Evolutionary conservation across 2,329 filamentous ascomycete species (phyloP), one percentile per base, ranked within the genome.

Genomic region (Coniochaeta sp.): DNA sequence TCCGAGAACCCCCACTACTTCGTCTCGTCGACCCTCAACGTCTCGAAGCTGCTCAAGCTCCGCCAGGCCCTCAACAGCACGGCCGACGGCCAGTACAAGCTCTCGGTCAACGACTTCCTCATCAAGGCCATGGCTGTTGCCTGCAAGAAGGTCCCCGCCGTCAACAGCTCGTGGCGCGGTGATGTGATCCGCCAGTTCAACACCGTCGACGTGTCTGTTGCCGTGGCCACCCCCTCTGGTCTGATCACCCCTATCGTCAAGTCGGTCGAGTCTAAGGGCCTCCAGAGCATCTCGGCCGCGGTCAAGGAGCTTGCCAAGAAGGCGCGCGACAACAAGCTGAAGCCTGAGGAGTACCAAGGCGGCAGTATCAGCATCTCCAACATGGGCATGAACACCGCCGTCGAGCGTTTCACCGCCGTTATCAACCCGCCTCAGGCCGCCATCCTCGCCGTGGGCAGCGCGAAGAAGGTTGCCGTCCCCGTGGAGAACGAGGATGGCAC

Each of bases 311-410:
- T 99, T 52, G 91, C 91, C 68, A 96, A 95, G 84, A 89, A 90
- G 69, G 94, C 94, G 57, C 85, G 91, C 56, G 94, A 97, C 62
- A 89, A 89, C 75, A 99, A 97, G 85, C 87, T 99, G 64, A 97
- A 97, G 86, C 94, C 94, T 47, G 92, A 99, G 72, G 91, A 99
- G 76, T 99, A 95, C 84, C 92, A 96, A 80, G 94, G 94, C 52
- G 94, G 94, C 70, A 95, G 90, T 69, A 96, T 99, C 76, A 96
- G 92, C 71, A 97, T 99, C 75, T 95, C 89, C 76, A 99, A 99
- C 84, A 95, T 99, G 94, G 94, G 94, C 73, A 99, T 99, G 94
- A 99, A 99, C 82, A 67, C 85, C 47, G 92, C 94, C 49, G 86
- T 99, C 57, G 91, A 97, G 75, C 84, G 91, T 70, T 99, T 99